phyloP scores from a whole-genome alignment of 2,329 filamentous ascomycete species.

The Biscogniauxia marginata region DNA sequence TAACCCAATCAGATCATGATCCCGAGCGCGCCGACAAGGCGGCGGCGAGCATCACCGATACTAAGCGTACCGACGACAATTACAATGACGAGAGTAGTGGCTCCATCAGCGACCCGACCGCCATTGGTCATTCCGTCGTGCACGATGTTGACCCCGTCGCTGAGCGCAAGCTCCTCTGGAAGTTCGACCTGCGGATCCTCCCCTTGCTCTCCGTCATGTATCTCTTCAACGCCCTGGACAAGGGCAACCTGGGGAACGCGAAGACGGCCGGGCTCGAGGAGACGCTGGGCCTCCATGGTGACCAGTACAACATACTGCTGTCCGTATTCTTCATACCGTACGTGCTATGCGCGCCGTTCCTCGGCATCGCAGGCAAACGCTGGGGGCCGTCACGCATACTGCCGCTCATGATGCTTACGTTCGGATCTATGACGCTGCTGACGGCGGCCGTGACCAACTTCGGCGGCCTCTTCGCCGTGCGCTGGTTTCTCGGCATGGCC shows the following conservation, averaged over 20 bases:
- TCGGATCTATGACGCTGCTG: conserved; percentile 61
- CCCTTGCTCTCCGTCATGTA: conserved; percentile 4
- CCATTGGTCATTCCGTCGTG: not conserved
- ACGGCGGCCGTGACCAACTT: conserved; percentile 57
- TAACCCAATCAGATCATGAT: not conserved
- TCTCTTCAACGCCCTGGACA: conserved; percentile 6
- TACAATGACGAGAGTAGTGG: not conserved
- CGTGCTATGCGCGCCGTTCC: conserved; percentile 64
- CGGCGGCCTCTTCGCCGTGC: conserved; percentile 61
- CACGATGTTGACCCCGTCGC: conserved; percentile 3
- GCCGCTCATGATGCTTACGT: conserved; percentile 62
- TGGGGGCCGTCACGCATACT: conserved; percentile 63
- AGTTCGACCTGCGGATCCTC: conserved; percentile 4
- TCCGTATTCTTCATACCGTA: conserved; percentile 66
- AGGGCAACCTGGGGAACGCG: conserved; percentile 6
- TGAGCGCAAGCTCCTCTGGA: conserved; percentile 2
- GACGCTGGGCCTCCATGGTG: conserved; percentile 55
- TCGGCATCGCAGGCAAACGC: conserved; percentile 66
- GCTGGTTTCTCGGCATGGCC: conserved; percentile 68
- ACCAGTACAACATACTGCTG: conserved; percentile 62
- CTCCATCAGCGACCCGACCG: not conserved
- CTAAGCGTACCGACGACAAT: not conserved
- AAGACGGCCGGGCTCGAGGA: conserved; percentile 3
- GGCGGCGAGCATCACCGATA: not conserved
- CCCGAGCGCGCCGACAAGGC: not conserved